These are phyloP conservation scores for Auriscalpium orientale DNA, from an alignment of 768 basidiomycete genomes.

Conservation along the genomic window DNA sequence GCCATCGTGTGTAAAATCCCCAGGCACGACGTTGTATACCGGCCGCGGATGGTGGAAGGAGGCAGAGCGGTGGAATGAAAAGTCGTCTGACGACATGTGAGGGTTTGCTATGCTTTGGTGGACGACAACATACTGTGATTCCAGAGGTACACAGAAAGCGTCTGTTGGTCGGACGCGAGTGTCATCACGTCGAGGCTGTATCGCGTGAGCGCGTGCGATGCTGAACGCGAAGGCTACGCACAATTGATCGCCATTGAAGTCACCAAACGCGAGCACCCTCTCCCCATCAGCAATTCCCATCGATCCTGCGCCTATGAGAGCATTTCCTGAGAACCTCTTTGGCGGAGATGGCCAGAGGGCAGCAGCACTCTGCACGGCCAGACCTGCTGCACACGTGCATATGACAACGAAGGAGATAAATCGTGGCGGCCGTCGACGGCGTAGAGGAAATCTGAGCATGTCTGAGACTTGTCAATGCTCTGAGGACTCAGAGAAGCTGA, in stretches of 20 bases:
- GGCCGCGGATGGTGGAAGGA: constrained; percentile 47
- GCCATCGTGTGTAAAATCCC: constrained; percentile 91
- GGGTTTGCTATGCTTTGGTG: neutral
- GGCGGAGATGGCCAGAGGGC: constrained; percentile 77
- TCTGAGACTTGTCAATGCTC: neutral
- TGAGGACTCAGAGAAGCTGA: no score
- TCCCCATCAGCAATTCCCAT: constrained; percentile 70
- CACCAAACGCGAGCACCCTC: constrained; percentile 82
- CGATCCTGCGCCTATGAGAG: constrained; percentile 70
- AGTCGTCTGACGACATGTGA: constrained; percentile 39
- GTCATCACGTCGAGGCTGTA: constrained; percentile 72
- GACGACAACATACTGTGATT: constrained; percentile 50
- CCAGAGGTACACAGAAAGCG: constrained; percentile 76
- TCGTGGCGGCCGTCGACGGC: constrained; percentile 6
- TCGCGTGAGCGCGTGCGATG: no score
- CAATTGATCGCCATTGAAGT: constrained; percentile 96
- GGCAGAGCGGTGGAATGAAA: constrained; percentile 42
- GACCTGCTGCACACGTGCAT: neutral
- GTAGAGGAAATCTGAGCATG: neutral
- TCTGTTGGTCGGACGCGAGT: constrained; percentile 69
- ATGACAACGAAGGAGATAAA: constrained; percentile 7
- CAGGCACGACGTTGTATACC: constrained; percentile 81
- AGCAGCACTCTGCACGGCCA: constrained; percentile 4
- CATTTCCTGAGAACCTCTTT: constrained; percentile 80
- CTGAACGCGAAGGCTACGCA: constrained; percentile 32